Base-by-base conservation (phyloP, 371 early-diverging fungal genomes). In the Rhizopus arrhizus region DNA sequence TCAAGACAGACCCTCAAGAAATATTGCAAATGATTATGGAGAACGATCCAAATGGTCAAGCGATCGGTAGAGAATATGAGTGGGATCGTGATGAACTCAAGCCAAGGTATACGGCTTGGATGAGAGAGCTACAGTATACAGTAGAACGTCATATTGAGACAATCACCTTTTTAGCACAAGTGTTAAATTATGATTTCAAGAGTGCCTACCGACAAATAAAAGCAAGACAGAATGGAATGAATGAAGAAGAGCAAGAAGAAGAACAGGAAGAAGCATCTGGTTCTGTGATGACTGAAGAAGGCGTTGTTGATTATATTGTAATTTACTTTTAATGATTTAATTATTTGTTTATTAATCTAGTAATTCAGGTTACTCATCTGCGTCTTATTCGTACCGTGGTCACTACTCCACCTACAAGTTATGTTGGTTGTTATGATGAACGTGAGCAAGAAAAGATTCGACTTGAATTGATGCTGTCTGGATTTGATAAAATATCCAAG, bases 61-160 rank as follows among this genome's bases (percentile, higher is more conserved):
- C 56, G 4, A 68, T 68, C 45, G 68, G 64, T 4, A 28, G 22
- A 52, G 64, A 59, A 4, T 68, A 64, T n/a, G 53, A 63, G 43
- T 52, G 58, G 58, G 54, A 58, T 46, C 32, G 9, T 5, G 59
- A 64, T 34, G 56, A 65, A 4, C 47, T 61, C 1, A 59, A 55
- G 11, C 81, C 81, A 3, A 72, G 81, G 13, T 81, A 78, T 47
- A 76, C 81, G 5, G 72, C 77, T 9, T 81, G 81, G 81, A 81
- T 81, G 81, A 68, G 78, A 4, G 81, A 81, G 43, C 41, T 81
- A 8, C 73, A 76, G 16, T 67, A 63, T 34, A 81, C 77, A 0
- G 77, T 75, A 1, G 81, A 81, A 10, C 60, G 62, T 15, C 75
- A 78, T 42, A 81, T 81, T 53, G 81, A 81, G 41, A 77, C 77